Evolutionary conservation across 192 early-diverging fungal species (phyloP).

Genomic region (Coemansia erecta): DNA sequence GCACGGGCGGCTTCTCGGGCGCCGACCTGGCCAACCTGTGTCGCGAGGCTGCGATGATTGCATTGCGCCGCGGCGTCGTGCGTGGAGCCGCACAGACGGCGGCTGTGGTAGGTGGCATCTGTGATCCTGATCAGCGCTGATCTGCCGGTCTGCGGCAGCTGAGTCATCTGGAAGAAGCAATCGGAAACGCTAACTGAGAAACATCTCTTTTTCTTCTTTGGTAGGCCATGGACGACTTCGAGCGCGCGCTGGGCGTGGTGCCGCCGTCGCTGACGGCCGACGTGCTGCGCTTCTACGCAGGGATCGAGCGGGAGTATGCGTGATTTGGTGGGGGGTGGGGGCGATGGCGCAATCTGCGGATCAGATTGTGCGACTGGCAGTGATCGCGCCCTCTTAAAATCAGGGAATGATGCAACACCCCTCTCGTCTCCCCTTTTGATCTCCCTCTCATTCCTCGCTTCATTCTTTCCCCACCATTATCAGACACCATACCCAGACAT

Average conservation of each 20-base stretch:
- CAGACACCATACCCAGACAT: too few relatives aligned
- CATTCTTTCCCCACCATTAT: too few relatives aligned
- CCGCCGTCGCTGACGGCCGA: slow-evolving; percentile 64
- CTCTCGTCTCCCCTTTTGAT: too few relatives aligned
- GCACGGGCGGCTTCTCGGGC: slow-evolving; percentile 89
- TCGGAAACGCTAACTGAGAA: background rate
- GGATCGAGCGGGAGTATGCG: slow-evolving; percentile 18
- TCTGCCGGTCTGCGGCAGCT: too few relatives aligned
- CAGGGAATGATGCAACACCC: too few relatives aligned
- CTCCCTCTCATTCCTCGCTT: too few relatives aligned
- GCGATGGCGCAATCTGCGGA: too few relatives aligned
- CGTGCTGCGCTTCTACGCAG: slow-evolving; percentile 59
- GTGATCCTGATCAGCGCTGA: too few relatives aligned
- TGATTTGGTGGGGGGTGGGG: background rate
- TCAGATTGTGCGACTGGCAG: too few relatives aligned
- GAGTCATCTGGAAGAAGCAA: too few relatives aligned
- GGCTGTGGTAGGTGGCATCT: background rate
- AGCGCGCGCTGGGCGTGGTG: slow-evolving; percentile 53
- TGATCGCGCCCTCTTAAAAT: too few relatives aligned
- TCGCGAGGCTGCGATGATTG: slow-evolving; percentile 73
- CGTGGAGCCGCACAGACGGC: slow-evolving; percentile 15
- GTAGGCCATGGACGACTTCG: slow-evolving; percentile 63
- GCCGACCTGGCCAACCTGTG: slow-evolving; percentile 86
- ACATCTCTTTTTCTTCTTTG: background rate
- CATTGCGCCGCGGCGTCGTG: slow-evolving; percentile 33